phyloP scores from a whole-genome alignment of 768 basidiomycete species.

The Ephemerocybe angulata region DNA sequence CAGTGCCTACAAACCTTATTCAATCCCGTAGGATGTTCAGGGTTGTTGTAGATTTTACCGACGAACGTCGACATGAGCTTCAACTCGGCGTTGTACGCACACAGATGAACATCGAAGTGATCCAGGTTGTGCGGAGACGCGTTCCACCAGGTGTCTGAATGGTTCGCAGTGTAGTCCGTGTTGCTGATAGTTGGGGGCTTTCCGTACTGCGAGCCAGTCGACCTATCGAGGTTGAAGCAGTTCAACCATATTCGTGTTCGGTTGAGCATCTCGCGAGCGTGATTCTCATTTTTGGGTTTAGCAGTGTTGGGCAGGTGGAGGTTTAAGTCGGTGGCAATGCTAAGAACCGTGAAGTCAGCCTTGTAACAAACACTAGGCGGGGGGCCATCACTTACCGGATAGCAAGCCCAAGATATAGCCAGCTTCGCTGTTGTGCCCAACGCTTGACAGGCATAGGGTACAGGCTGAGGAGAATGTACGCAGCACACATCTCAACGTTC shows the following conservation, averaged over 20 bases:
- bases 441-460: slow-evolving; percentile 70
- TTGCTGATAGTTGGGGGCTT: slow-evolving; percentile 78
- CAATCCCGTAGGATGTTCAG: slow-evolving; percentile 67
- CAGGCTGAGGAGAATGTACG: slow-evolving; percentile 76
- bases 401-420: slow-evolving; percentile 86
- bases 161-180: slow-evolving; percentile 70
- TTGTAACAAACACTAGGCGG: background rate
- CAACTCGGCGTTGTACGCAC: slow-evolving; percentile 73
- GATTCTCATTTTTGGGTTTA: slow-evolving; percentile 73
- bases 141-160: slow-evolving; percentile 69
- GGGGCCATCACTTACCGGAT: slow-evolving; percentile 53
- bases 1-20: slow-evolving; percentile 64
- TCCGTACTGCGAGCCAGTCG: slow-evolving; percentile 84
- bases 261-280: slow-evolving; percentile 84
- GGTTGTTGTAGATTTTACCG: slow-evolving; percentile 67
- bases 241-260: slow-evolving; percentile 88
- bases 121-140: slow-evolving; percentile 63
- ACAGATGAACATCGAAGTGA: slow-evolving; percentile 78
- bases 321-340: slow-evolving; percentile 87
- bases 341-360: slow-evolving; percentile 26
- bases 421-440: slow-evolving; percentile 89
- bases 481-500: slow-evolving; percentile 80
- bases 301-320: slow-evolving; percentile 74
- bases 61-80: slow-evolving; percentile 59
- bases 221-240: slow-evolving; percentile 89